phyloP scores from a whole-genome alignment of 2,329 filamentous ascomycete genomes.

The Penicillium italicum region DNA sequence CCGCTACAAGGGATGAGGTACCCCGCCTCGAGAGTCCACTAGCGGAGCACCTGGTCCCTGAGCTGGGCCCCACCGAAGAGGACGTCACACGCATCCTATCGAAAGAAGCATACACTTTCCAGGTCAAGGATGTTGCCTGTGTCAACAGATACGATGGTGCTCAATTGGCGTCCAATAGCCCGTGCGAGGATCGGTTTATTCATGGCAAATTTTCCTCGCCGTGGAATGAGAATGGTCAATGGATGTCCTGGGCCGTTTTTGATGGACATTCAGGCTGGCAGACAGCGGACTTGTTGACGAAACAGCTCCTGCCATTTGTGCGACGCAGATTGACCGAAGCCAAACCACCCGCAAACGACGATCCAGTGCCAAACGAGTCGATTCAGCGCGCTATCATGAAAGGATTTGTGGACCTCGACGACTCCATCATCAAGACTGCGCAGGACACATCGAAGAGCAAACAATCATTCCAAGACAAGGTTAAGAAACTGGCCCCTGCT shows the following conservation, averaged over 20 bases:
- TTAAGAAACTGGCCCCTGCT: constrained; percentile 24
- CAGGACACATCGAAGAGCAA: constrained; percentile 13
- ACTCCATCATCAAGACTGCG: constrained; percentile 26
- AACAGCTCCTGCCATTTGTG: constrained; percentile 24
- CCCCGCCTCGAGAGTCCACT: constrained; percentile 17
- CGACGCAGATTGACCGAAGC: constrained; percentile 15
- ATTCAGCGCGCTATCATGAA: constrained; percentile 23
- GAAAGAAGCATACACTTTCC: constrained; percentile 22
- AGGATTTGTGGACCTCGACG: constrained; percentile 25
- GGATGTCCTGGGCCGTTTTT: constrained; percentile 40
- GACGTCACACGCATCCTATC: constrained; percentile 24
- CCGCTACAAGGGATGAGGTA: constrained; percentile 11
- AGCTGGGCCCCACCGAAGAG: constrained; percentile 16
- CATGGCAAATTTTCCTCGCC: constrained; percentile 27
- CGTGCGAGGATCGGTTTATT: constrained; percentile 31
- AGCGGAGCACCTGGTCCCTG: constrained; percentile 7
- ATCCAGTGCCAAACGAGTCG: constrained; percentile 5
- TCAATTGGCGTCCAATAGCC: constrained; percentile 37
- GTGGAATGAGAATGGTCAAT: constrained; percentile 22
- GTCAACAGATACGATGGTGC: constrained; percentile 27
- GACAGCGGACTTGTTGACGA: constrained; percentile 24
- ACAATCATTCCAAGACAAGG: constrained; percentile 20
- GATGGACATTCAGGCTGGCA: constrained; percentile 39
- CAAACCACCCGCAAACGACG: constrained; percentile 4
- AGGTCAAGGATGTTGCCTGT: constrained; percentile 15